Evolutionary conservation across 164 flowering plant species (phyloP), one percentile per base, ranked within the genome.

Genomic region (Sedum album): DNA sequence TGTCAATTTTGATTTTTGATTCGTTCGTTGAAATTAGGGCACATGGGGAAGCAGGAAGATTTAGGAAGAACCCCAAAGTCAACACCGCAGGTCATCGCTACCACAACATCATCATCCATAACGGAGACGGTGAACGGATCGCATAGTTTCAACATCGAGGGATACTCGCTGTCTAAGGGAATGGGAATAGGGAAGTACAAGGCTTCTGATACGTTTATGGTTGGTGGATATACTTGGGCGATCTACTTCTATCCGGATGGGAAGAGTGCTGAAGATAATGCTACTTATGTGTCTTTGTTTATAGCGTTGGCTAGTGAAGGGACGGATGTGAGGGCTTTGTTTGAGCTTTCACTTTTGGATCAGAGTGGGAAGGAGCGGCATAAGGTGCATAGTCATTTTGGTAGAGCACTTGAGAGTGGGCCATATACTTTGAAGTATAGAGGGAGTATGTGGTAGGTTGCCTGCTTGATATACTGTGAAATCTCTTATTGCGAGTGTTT

Each of bases 331-430:
- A 81, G 94, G 76, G 96, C 97, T 9, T 80, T 92, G n/a, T 92
- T 92, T 64, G 93, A 92, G 71, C 73, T 92, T 76, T 88, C 90
- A 31, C 85, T 92, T 21, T 66, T 88, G 84, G 95, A 92, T 78
- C 97, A 92, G 84, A 88, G 94, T 60, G 96, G 94, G 66, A 86
- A 82, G 69, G 93, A 76, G 78, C 79, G 81, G 76, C 97, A 92
- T 71, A 92, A 90, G 81, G 90, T 92, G 66, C 97, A 92, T 68
- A 88, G 84, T 73, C 97, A 92, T 76, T 92, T 92, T 51, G 97
- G 88, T 13, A 81, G 96, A 75, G 75, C 93, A 31, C 74, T 90
- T 65, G 96, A 92, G 73, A 81, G 88, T 25, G 98, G 93, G 31
- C 97, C 97, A 0, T 91, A 91, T 64, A 79, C 97, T 3, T 89